Conservation (phyloP, 441 rosid genomes). For the Brassica balearica region DNA sequence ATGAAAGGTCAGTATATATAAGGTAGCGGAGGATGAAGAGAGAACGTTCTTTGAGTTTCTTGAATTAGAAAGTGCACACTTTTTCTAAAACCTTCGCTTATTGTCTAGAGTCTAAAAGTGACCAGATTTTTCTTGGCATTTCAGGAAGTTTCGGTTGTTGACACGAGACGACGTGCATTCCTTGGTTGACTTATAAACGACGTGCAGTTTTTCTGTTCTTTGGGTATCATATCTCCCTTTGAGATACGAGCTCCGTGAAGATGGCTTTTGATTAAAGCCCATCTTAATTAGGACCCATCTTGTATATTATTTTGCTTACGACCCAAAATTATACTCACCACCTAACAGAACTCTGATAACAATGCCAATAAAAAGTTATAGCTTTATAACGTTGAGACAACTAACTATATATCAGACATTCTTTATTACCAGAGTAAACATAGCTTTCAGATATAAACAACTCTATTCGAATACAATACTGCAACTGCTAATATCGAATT, state of each 20-base stretch:
- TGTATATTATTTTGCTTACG: not conserved
- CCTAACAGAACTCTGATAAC: not conserved
- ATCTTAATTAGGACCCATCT: not conserved
- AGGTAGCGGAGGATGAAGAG: not conserved
- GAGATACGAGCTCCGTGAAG: not conserved
- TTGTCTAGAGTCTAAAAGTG: slow-evolving; percentile 14
- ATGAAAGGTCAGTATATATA: slow-evolving; percentile 1
- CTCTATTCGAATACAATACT: no score
- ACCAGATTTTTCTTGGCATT: slow-evolving; percentile 29
- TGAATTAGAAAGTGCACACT: slow-evolving; percentile 4
- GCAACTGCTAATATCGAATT: no score
- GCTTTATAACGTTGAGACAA: no score
- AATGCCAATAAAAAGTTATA: not conserved
- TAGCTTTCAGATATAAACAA: no score
- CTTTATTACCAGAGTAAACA: no score
- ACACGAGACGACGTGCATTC: slow-evolving; percentile 23
- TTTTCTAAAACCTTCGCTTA: slow-evolving; percentile 39
- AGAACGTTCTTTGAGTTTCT: slow-evolving; percentile 40
- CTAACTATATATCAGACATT: no score
- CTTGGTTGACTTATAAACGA: not conserved
- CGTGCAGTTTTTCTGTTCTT: slow-evolving; percentile 5
- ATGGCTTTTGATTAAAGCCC: not conserved
- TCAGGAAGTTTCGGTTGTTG: slow-evolving; percentile 38
- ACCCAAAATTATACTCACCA: not conserved
- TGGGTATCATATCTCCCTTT: not conserved